Evolutionary conservation across 768 basidiomycete genomes (phyloP), one percentile per base, ranked within the genome.

Genomic region (Plicaturopsis crispa): DNA sequence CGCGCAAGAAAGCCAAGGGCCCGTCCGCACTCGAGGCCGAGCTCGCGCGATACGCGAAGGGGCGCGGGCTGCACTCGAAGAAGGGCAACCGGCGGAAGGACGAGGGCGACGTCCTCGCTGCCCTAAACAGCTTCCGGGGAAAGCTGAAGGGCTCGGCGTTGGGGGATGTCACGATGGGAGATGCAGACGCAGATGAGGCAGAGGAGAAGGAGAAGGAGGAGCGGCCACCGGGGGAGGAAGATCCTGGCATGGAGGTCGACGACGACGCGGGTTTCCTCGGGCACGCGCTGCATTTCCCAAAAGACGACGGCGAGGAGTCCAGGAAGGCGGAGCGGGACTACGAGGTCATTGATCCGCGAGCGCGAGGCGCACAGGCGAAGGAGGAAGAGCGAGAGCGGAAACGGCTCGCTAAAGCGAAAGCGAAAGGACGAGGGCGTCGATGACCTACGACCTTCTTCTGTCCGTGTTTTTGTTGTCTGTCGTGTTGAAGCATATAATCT

Each of bases 341-440:
- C 50, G 87, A 91, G 60, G 87, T 91, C 19, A 91, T 91, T 53
- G 88, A 91, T 53, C 87, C 88, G 0, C 62, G 88, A 42, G 72
- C 74, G 34, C 61, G 88, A 39, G 70, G 80, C 31, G 84, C 83
- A 17, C 62, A 74, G 34, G 88, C 88, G 18, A 76, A 69, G 50
- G 83, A 89, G 50, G 88, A 91, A 52, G 86, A 87, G 48, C 66
- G 68, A 47, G 83, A 84, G 42, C 65, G 78, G 49, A 85, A 78
- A 37, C 55, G 58, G 10, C 60, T 55, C 2, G 41, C 47, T 8
- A 56, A 44, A 33, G 52, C 41, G 10, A 40, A 31, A 40, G 41
- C 20, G 19, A 34, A 31, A 12, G 36, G 40, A 4, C 3, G 40
- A 19, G n/a, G n/a, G n/a, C n/a, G n/a, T n/a, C n/a, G n/a, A n/a